These are phyloP conservation scores for Calonectria leucothoes DNA, from an alignment of 2,329 filamentous ascomycete genomes.

Conservation along the genomic window DNA sequence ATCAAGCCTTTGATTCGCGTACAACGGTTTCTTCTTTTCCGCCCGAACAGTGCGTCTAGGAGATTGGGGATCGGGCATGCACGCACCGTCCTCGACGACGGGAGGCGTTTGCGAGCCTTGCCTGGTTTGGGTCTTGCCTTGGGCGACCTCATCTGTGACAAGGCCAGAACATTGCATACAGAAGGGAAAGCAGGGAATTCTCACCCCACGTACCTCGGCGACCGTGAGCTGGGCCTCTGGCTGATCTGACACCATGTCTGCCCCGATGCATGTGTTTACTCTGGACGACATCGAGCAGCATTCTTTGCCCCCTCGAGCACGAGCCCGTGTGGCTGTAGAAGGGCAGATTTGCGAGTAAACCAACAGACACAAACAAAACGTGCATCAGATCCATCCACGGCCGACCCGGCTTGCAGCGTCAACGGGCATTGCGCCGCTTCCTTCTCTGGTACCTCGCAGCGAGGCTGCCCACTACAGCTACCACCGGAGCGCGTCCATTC, in stretches of 20 bases:
- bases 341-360: not conserved
- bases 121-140: slow-evolving; percentile 7
- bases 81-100: not conserved
- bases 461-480: not conserved
- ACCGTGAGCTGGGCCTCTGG: not conserved
- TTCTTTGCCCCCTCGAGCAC: not conserved
- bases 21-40: not conserved
- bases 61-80: not conserved
- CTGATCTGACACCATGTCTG: slow-evolving; percentile 9
- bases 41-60: not conserved
- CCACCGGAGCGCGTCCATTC: not conserved
- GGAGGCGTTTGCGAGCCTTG: slow-evolving; percentile 10
- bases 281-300: not conserved
- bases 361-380: not conserved
- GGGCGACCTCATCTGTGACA: slow-evolving; percentile 16
- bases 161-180: not conserved
- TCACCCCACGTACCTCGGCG: not conserved
- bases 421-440: not conserved
- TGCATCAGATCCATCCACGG: not conserved
- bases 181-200: not conserved
- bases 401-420: no score
- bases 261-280: not conserved
- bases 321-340: not conserved
- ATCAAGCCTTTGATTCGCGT: slow-evolving; percentile 3
- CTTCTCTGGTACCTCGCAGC: not conserved